Percentiles rank a stretch among this genome's conserved stretches.
Conservation (phyloP, 225 moss, liverwort and hornwort species). For the Physcomitrellopsis africana region DNA sequence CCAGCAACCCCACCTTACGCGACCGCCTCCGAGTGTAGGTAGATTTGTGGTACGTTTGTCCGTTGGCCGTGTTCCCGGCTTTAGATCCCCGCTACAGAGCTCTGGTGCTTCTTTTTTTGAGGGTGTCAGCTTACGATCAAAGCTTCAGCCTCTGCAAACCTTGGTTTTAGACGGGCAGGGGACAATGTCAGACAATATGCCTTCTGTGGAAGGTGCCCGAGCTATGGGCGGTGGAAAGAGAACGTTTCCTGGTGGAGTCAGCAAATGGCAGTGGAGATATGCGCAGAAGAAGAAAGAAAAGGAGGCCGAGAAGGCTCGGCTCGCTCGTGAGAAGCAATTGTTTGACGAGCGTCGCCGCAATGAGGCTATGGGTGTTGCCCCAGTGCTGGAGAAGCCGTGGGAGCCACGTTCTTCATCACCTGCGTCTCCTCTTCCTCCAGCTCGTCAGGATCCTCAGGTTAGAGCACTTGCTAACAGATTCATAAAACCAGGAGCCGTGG, state of each 20-base stretch:
- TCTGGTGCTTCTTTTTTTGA: conserved; percentile 34
- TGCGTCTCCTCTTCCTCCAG: conserved; percentile 59
- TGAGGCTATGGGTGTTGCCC: conserved; percentile 66
- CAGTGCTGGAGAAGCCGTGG: conserved; percentile 83
- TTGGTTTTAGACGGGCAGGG: background rate
- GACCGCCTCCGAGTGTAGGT: conserved; percentile 24
- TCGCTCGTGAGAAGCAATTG: conserved; percentile 82
- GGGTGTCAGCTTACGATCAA: conserved; percentile 26
- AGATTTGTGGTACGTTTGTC: conserved; percentile 38
- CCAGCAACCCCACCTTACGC: conserved; percentile 35
- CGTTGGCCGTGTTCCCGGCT: background rate
- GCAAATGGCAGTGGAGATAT: conserved; percentile 97
- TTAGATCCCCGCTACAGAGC: conserved; percentile 26
- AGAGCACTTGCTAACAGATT: conserved; percentile 77
- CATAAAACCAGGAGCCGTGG: conserved; percentile 72
- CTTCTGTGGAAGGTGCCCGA: conserved; percentile 59
- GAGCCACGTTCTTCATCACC: conserved; percentile 48
- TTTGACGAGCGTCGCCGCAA: conserved; percentile 79
- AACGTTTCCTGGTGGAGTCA: conserved; percentile 94
- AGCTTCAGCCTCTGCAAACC: conserved; percentile 9
- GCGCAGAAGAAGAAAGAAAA: conserved; percentile 91
- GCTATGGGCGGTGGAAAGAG: conserved; percentile 97
- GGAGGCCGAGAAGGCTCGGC: conserved; percentile 89
- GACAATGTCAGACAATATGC: conserved; percentile 27
- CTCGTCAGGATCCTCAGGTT: conserved; percentile 68